phyloP scores from a whole-genome alignment of 2,329 filamentous ascomycete genomes.

The Fusarium palustre region DNA sequence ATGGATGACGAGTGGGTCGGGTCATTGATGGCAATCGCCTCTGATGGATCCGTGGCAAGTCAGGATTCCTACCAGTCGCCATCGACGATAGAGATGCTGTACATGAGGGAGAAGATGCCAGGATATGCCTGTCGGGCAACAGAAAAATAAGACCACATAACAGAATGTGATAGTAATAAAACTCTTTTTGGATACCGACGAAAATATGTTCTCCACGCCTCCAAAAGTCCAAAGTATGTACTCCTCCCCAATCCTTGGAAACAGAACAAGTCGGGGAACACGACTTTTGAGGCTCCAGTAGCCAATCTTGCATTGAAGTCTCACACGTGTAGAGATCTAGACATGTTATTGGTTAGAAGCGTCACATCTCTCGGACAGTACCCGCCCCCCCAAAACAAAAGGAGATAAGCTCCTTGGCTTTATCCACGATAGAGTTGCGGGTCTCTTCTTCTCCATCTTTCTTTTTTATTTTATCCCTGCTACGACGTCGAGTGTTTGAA shows the following conservation, averaged over 20 bases:
- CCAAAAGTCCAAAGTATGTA: neutral
- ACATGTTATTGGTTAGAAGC: constrained; percentile 13
- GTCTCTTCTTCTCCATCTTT: neutral
- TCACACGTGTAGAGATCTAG: constrained; percentile 35
- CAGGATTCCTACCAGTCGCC: neutral
- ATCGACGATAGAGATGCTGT: neutral
- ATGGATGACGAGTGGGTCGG: constrained; percentile 20
- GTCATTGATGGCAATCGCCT: neutral
- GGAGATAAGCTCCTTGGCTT: constrained; percentile 30
- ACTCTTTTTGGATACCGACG: constrained; percentile 15
- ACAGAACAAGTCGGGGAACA: neutral
- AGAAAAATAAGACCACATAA: neutral
- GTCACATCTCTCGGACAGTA: constrained; percentile 3
- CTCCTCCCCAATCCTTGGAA: neutral
- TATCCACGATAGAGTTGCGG: constrained; percentile 43
- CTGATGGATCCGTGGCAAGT: constrained; percentile 3
- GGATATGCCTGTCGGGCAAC: neutral
- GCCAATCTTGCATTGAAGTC: constrained; percentile 40
- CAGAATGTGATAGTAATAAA: neutral
- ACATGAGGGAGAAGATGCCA: neutral
- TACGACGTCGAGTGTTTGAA: neutral
- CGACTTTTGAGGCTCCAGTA: constrained; percentile 24
- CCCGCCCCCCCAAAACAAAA: constrained; percentile 26
- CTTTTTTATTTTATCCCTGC: constrained; percentile 4
- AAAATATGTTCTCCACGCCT: constrained; percentile 1